A percentile compares a stretch with the other conserved stretches of the same genome.
phyloP scores from a whole-genome alignment of 345 rosid species.

The Geranium rotundifolium region DNA sequence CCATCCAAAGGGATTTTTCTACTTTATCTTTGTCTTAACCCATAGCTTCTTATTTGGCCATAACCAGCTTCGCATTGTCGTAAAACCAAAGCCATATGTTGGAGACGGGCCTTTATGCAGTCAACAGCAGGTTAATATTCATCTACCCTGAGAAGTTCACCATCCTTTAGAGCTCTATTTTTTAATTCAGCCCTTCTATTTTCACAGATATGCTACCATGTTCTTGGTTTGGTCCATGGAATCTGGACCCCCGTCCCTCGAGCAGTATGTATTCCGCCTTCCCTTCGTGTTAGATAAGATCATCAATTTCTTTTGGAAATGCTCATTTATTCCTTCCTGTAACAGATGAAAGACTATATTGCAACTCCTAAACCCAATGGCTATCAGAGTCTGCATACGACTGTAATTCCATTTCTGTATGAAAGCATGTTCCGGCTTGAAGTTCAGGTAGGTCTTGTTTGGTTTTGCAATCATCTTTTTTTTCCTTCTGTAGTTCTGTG shows the following conservation, averaged over 20 bases:
- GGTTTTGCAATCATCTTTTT: constrained; percentile 2
- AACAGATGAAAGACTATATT: constrained; percentile 92
- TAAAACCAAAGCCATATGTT: constrained; percentile 63
- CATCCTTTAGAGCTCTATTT: too few species aligned
- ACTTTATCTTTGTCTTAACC: constrained; percentile 7
- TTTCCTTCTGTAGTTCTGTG: not conserved
- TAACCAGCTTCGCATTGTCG: constrained; percentile 77
- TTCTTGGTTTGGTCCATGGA: constrained; percentile 90
- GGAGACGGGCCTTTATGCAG: constrained; percentile 76
- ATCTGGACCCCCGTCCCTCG: constrained; percentile 96
- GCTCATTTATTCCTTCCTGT: constrained; percentile 15
- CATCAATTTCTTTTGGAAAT: constrained; percentile 3
- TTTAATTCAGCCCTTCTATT: not conserved
- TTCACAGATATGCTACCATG: constrained; percentile 93
- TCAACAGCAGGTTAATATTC: constrained; percentile 69
- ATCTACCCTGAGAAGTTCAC: constrained; percentile 10
- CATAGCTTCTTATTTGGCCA: constrained; percentile 16
- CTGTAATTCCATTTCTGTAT: constrained; percentile 77
- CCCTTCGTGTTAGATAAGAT: not conserved
- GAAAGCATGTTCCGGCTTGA: constrained; percentile 87
- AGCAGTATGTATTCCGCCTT: constrained; percentile 41
- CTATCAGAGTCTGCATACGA: constrained; percentile 94
- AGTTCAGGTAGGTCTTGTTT: constrained; percentile 53
- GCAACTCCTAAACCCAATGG: constrained; percentile 99
- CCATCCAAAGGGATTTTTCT: not conserved